Percentiles rank a stretch among this genome's conserved stretches.
phyloP scores from a whole-genome alignment of 2,329 filamentous ascomycete genomes.

The Ceratocystis variospora region DNA sequence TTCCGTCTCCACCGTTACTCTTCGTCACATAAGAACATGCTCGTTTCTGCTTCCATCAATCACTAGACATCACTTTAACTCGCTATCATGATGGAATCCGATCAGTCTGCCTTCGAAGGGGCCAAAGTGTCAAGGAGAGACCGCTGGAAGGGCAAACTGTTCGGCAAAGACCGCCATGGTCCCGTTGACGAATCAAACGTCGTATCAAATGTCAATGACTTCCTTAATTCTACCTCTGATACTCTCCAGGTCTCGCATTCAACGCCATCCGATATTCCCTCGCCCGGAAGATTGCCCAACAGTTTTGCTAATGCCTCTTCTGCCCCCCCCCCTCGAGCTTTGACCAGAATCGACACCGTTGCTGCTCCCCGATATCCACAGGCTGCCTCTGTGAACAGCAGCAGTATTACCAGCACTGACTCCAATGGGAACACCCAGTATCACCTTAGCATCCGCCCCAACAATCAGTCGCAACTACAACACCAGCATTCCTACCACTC shows the following conservation, averaged over 20 bases:
- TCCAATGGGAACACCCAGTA: conserved; percentile 1
- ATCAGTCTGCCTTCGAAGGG: conserved; percentile 31
- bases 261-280: conserved; percentile 23
- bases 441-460: conserved; percentile 14
- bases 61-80: neutral
- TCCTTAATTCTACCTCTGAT: conserved; percentile 42
- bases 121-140: conserved; percentile 35
- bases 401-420: neutral
- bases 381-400: conserved; percentile 24
- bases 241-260: conserved; percentile 41
- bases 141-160: conserved; percentile 51
- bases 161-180: conserved; percentile 32
- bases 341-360: conserved; percentile 41
- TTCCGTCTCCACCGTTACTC: neutral
- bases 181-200: conserved; percentile 25
- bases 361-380: conserved; percentile 43
- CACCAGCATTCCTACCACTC: conserved; percentile 24
- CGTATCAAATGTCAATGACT: conserved; percentile 41
- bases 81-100: conserved; percentile 17
- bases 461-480: conserved; percentile 11
- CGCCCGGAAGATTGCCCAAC: conserved; percentile 27
- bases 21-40: conserved; percentile 5
- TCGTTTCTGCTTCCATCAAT: neutral
- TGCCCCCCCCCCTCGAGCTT: conserved; percentile 12
- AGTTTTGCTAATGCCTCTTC: conserved; percentile 22